Evolutionary conservation across 306 rosid species (phyloP).

Genomic region (Vigna unguiculata): DNA sequence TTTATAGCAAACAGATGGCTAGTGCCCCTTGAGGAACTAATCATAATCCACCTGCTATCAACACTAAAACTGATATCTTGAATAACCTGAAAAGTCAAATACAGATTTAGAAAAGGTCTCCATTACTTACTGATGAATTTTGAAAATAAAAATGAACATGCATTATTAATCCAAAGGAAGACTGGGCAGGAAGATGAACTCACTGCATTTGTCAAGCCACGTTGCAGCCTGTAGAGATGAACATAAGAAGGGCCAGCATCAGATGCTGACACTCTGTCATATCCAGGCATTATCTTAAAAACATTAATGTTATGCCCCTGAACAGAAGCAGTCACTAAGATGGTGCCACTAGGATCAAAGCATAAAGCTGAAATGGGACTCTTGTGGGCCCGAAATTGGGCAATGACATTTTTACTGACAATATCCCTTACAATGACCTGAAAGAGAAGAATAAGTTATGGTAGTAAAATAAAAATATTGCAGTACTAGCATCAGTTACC

Average conservation of each 20-base stretch:
- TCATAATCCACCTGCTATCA: constrained; percentile 89
- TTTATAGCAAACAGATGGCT: constrained; percentile 85
- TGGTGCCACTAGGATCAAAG: constrained; percentile 84
- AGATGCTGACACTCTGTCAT: constrained; percentile 49
- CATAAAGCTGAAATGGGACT: constrained; percentile 84
- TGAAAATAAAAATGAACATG: neutral
- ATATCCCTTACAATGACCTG: constrained; percentile 85
- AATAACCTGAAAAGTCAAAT: constrained; percentile 63
- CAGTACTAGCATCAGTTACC: neutral
- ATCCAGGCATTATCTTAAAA: constrained; percentile 71
- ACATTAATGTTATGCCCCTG: constrained; percentile 87
- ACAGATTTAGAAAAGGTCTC: constrained; percentile 7
- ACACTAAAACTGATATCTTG: constrained; percentile 85
- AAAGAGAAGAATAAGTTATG: constrained; percentile 24
- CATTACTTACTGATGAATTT: neutral
- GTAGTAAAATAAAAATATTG: neutral
- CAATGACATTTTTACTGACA: constrained; percentile 62
- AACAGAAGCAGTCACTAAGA: constrained; percentile 80
- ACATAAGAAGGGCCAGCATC: constrained; percentile 51
- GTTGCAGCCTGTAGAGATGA: constrained; percentile 86
- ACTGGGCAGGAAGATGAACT: constrained; percentile 37
- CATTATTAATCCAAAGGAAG: neutral
- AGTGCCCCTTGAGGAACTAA: constrained; percentile 90
- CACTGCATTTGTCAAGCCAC: constrained; percentile 88
- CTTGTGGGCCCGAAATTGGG: constrained; percentile 81